Evolutionary conservation across 2,329 filamentous ascomycete genomes (phyloP).

Genomic region (Pyricularia pennisetigena): DNA sequence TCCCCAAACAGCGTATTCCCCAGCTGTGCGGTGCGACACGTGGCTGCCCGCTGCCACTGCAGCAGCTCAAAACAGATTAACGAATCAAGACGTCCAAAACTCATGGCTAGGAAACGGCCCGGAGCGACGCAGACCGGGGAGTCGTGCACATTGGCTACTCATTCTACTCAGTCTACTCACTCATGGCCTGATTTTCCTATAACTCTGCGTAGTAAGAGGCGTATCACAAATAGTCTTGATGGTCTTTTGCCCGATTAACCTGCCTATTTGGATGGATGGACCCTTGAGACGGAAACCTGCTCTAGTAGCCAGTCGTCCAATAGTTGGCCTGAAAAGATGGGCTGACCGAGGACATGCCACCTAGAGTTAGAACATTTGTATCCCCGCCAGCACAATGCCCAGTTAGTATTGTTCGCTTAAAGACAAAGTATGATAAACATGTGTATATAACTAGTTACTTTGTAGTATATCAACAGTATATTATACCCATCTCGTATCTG

Average conservation of each 20-base stretch:
- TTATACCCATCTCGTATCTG: not conserved
- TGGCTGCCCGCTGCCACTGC: not conserved
- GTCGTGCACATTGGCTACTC: not conserved
- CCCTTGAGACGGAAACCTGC: not conserved
- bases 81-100: not conserved
- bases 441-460: no score
- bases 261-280: not conserved
- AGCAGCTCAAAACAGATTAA: not conserved
- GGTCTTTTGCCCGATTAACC: not conserved
- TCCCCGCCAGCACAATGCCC: not conserved
- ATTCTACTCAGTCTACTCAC: not conserved
- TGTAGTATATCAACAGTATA: not conserved
- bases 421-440: not conserved
- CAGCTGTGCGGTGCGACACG: not conserved
- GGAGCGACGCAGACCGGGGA: no score
- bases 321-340: not conserved
- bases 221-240: not conserved
- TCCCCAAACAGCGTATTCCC: not conserved
- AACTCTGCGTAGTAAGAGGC: not conserved
- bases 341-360: not conserved
- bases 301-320: not conserved
- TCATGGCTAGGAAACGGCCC: not conserved
- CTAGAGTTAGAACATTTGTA: not conserved
- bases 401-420: not conserved
- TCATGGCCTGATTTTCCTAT: not conserved